phyloP scores from a whole-genome alignment of 2,329 filamentous ascomycete genomes.

The Exserohilum rostratum region DNA sequence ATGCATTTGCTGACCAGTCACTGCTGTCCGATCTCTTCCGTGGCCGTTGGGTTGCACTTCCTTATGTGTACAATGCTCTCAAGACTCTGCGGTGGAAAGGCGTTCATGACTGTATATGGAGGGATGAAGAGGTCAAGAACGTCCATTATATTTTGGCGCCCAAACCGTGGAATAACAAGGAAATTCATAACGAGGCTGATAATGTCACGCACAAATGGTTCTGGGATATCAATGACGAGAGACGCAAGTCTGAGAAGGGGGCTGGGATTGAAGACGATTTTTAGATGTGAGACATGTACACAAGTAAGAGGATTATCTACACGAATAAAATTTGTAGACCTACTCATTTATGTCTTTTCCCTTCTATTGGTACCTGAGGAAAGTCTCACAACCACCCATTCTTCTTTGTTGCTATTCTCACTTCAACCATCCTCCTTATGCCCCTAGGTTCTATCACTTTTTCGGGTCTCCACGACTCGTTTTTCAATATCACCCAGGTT shows the following conservation, averaged over 20 bases:
- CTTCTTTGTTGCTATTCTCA: too few relatives aligned
- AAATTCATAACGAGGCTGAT: background rate
- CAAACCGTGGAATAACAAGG: background rate
- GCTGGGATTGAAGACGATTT: background rate
- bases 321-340: too few relatives aligned
- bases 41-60: conserved; percentile 63
- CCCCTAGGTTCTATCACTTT: too few relatives aligned
- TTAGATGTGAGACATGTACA: background rate
- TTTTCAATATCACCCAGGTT: too few relatives aligned
- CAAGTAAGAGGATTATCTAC: background rate
- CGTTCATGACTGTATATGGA: conserved; percentile 65
- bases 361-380: background rate
- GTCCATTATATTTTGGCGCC: conserved; percentile 62
- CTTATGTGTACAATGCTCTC: conserved; percentile 66
- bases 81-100: conserved; percentile 62
- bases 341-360: background rate
- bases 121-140: conserved; percentile 66
- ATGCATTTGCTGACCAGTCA: conserved; percentile 64
- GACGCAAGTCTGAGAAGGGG: background rate
- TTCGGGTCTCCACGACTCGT: too few relatives aligned
- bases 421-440: too few relatives aligned
- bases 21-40: conserved; percentile 62
- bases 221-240: background rate
- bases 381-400: too few relatives aligned
- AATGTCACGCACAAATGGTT: background rate